Percentiles rank a stretch among this genome's conserved stretches.
Evolutionary conservation across 202 grass and related monocot species (phyloP).

Genomic region (Saccharum hybrid): DNA sequence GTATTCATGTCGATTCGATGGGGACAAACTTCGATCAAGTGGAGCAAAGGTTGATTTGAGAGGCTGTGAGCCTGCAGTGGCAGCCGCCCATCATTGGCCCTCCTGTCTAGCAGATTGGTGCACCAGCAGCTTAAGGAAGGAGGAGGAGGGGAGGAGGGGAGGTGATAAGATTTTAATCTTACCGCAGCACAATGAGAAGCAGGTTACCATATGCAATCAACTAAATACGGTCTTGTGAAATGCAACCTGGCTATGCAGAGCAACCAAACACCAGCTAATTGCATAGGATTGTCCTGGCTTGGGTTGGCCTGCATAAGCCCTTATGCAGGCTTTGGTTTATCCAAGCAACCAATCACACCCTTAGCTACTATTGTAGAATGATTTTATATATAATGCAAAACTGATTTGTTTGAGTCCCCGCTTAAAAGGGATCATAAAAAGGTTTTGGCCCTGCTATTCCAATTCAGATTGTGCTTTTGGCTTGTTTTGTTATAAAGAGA

Average conservation of each 20-base stretch:
- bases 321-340: neutral
- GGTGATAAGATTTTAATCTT: neutral
- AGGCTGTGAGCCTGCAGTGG: neutral
- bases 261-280: neutral
- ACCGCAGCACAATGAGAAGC: neutral
- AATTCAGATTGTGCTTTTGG: neutral
- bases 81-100: neutral
- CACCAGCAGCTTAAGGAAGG: neutral
- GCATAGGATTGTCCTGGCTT: neutral
- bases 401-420: neutral
- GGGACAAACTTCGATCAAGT: neutral
- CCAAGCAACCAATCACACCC: neutral
- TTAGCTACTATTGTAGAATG: neutral
- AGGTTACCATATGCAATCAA: neutral
- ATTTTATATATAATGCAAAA: neutral
- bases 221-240: neutral
- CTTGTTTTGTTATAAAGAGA: neutral
- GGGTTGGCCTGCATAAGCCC: neutral
- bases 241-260: neutral
- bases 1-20: neutral
- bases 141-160: neutral
- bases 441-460: neutral
- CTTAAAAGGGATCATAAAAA: neutral
- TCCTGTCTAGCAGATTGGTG: neutral
- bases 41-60: neutral